Base-by-base conservation (phyloP, 257 asterid species). In the Asclepias syriaca region DNA sequence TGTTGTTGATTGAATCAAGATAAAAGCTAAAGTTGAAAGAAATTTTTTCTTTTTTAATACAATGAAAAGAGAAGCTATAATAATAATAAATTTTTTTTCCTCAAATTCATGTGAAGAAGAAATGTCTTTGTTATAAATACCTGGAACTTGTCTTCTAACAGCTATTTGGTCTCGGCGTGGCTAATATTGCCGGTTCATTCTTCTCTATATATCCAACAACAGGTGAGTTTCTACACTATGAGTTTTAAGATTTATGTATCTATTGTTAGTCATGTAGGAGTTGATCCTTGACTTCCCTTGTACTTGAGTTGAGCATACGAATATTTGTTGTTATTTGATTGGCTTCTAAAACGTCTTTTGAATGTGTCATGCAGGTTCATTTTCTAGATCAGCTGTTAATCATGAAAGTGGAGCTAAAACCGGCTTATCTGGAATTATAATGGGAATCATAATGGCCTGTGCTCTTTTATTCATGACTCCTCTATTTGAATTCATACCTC, bases 401-500 rank as follows among this genome's bases (percentile, higher is more conserved):
- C 92, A 95, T 84, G 99, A 91, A 84, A 88, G 99, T 79, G 99
- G 99, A 83, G 99, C 99, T 76, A 95, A 89, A 86, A 95, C 99
- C 48, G 99, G 99, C 73, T 79, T 95, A 77, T 86, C 99, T 70
- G 99, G 99, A 78, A 58, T 95, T 67, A 75, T 95, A 72, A 95
- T 91, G 99, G 98, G 98, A 74, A 78, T 95, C 65, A 87, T 95
- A 77, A 95, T 95, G 97, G 93, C 85, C 40, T 95, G 98, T 79
- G 96, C 98, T 61, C 98, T 95, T 79, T 87, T 89, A 77, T 91
- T 95, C 84, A 54, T 95, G 87, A 95, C 99, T 64, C 96, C 97
- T 45, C 81, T 91, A 79, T 95, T 95, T 81, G 97, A 95, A 75
- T 86, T 78, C 79, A 88, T 95, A 82, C 99, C 99, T 72, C 98